phyloP scores from a whole-genome alignment of 495 filamentous ascomycete species.

The Penicillium coprophilum region DNA sequence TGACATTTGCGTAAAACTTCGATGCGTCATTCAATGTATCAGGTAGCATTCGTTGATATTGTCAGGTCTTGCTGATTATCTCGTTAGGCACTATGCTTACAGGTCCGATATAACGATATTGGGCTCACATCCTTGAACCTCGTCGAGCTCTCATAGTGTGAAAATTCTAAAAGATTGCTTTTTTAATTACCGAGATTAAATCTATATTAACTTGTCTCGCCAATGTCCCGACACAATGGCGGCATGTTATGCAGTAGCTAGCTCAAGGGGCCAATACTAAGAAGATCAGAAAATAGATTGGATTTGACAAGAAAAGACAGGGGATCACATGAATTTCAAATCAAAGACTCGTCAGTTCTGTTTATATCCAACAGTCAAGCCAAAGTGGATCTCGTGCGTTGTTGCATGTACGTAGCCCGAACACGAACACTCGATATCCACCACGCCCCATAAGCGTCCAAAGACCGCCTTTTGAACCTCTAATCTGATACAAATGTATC shows the following conservation, averaged over 20 bases:
- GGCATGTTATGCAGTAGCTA: background rate
- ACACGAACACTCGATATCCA: constrained; percentile 3
- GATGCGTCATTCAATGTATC: too few species aligned
- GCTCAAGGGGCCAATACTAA: background rate
- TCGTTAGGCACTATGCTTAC: background rate
- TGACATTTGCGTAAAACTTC: background rate
- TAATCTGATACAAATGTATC: background rate
- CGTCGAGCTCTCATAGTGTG: background rate
- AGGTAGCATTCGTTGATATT: background rate
- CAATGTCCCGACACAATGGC: constrained; percentile 3
- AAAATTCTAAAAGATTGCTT: background rate
- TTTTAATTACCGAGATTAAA: constrained; percentile 1
- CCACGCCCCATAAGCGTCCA: background rate
- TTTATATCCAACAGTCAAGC: background rate
- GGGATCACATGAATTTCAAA: background rate
- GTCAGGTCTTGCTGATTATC: background rate
- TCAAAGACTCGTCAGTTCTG: background rate
- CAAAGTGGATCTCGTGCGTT: background rate
- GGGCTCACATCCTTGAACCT: background rate
- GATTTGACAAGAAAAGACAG: background rate
- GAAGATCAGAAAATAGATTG: background rate
- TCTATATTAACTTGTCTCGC: background rate
- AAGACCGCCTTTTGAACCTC: background rate
- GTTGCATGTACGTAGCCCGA: background rate
- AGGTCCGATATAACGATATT: background rate